phyloP scores from a whole-genome alignment of 2,329 filamentous ascomycete genomes.

The Exutisphaerella laricina region DNA sequence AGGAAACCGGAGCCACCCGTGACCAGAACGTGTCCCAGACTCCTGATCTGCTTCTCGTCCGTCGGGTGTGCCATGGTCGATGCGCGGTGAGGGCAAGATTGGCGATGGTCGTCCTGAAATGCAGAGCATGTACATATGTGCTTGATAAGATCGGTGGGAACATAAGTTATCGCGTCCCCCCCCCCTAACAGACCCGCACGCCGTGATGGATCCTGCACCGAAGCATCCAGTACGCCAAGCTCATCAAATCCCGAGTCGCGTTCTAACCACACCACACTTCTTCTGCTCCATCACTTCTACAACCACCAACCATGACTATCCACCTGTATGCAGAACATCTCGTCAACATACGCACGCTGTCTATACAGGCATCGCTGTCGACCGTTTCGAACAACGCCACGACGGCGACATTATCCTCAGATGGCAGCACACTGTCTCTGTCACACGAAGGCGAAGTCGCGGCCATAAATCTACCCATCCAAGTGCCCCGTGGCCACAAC shows the following conservation, averaged over 20 bases:
- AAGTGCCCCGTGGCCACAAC: conserved; percentile 37
- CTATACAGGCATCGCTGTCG: conserved; percentile 50
- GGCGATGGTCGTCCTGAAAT: no score
- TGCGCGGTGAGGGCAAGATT: no score
- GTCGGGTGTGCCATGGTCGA: conserved; percentile 8
- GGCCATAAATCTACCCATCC: conserved; percentile 43
- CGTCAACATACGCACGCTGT: conserved; percentile 55
- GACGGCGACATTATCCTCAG: conserved; percentile 40
- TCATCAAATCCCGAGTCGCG: no score
- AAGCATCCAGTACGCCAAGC: conserved; percentile 8
- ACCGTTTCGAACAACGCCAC: conserved; percentile 41
- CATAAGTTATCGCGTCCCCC: no score
- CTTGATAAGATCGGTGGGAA: no score
- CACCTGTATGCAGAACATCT: conserved; percentile 56
- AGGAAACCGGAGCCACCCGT: conserved; percentile 50
- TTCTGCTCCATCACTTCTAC: not conserved
- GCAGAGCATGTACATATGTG: no score
- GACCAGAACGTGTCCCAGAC: conserved; percentile 44
- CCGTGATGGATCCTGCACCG: conserved; percentile 4
- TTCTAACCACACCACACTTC: no score
- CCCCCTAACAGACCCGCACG: no score
- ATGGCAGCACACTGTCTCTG: conserved; percentile 41
- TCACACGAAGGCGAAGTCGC: conserved; percentile 43
- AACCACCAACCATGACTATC: conserved; percentile 24
- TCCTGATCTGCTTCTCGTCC: conserved; percentile 21